A percentile compares a stretch with the other conserved stretches of the same genome.
phyloP scores from a whole-genome alignment of 495 filamentous ascomycete genomes.

The Thermothielavioides terrestris region DNA sequence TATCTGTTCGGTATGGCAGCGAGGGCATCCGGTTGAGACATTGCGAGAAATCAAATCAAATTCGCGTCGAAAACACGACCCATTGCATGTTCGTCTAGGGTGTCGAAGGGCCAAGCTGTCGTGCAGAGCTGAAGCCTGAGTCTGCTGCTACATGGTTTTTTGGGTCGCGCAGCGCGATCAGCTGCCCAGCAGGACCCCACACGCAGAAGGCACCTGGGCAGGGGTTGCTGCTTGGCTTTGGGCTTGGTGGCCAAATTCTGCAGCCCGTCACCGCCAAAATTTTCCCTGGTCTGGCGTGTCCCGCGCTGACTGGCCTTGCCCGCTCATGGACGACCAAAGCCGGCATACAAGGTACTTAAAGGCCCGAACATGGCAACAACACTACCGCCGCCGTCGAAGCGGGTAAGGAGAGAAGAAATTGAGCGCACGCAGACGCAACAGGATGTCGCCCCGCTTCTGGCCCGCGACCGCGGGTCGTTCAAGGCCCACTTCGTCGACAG shows the following conservation, averaged over 20 bases:
- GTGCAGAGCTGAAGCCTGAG: too few species aligned
- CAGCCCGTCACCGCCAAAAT: conserved; percentile 25
- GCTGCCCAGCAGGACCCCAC: too few species aligned
- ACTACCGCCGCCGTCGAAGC: conserved; percentile 82
- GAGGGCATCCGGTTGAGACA: too few species aligned
- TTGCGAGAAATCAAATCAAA: too few species aligned
- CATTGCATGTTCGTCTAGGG: too few species aligned
- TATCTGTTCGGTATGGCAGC: too few species aligned
- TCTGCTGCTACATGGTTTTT: too few species aligned
- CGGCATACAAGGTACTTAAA: background rate
- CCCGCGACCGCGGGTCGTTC: conserved; percentile 65
- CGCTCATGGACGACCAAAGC: background rate
- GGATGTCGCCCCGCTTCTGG: conserved; percentile 58
- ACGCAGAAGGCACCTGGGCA: too few species aligned
- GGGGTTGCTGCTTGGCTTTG: background rate
- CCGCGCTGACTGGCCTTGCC: conserved; percentile 1
- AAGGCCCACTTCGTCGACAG: conserved; percentile 84
- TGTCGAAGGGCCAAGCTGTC: too few species aligned
- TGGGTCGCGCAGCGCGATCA: too few species aligned
- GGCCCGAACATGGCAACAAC: conserved; percentile 68
- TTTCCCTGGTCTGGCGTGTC: conserved; percentile 16
- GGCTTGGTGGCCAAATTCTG: conserved; percentile 12
- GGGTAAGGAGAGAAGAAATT: conserved; percentile 66
- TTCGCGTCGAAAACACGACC: too few species aligned
- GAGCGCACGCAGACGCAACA: conserved; percentile 69